phyloP scores from a whole-genome alignment of 2,329 filamentous ascomycete genomes.

The Aspergillus sp. region DNA sequence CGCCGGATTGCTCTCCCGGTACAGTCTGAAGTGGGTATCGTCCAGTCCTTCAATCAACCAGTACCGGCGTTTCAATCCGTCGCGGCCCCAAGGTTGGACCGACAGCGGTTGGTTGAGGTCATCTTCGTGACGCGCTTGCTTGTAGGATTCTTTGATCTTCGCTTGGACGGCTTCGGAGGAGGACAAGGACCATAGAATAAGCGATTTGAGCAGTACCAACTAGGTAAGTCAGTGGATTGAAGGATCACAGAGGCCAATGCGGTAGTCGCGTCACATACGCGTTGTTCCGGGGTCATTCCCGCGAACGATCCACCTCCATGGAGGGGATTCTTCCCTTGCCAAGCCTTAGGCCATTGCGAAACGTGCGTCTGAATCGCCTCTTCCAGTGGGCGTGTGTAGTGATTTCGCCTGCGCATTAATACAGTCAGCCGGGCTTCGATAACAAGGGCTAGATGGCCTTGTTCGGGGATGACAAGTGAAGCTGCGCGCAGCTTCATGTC shows the following conservation, averaged over 20 bases:
- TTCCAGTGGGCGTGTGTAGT: conserved; percentile 89
- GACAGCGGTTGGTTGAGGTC: conserved; percentile 81
- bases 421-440: conserved; percentile 27
- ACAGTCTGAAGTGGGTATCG: conserved; percentile 90
- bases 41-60: conserved; percentile 92
- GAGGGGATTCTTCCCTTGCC: conserved; percentile 80
- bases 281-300: conserved; percentile 74
- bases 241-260: background rate
- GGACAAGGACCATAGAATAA: conserved; percentile 84
- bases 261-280: conserved; percentile 56
- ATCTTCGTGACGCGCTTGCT: conserved; percentile 75
- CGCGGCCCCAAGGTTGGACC: conserved; percentile 85
- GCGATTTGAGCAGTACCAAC: conserved; percentile 77
- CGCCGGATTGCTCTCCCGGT: conserved; percentile 85
- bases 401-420: conserved; percentile 65
- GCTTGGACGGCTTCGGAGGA: conserved; percentile 80
- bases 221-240: conserved; percentile 37
- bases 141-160: conserved; percentile 84
- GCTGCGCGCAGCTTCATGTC: background rate
- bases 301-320: conserved; percentile 77
- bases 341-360: conserved; percentile 81
- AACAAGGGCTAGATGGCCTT: background rate
- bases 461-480: background rate
- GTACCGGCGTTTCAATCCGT: conserved; percentile 88
- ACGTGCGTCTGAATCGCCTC: conserved; percentile 85